Evolutionary conservation across 345 rosid genomes (phyloP).

Genomic region (Zanthoxylum bungeanum): DNA sequence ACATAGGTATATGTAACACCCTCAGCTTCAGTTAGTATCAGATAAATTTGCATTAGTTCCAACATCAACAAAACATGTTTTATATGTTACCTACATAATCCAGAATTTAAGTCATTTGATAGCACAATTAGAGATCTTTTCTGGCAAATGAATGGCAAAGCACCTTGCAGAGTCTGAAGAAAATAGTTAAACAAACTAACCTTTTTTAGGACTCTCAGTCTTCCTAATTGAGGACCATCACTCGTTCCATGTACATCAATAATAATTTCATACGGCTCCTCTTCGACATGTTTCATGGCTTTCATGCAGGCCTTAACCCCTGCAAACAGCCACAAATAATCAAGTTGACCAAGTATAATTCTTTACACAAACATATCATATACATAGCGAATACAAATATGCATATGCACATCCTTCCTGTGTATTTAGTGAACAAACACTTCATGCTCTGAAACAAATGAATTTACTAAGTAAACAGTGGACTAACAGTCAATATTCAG

Average conservation of each 20-base stretch:
- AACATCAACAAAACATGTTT: background rate
- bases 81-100: background rate
- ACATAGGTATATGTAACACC: background rate
- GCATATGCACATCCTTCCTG: background rate
- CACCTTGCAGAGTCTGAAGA: background rate
- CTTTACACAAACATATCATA: background rate
- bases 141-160: background rate
- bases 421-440: background rate
- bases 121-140: background rate
- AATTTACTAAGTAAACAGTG: background rate
- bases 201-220: conserved; percentile 64
- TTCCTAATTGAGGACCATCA: conserved; percentile 72
- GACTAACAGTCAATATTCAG: conserved; percentile 72
- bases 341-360: background rate
- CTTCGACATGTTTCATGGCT: conserved; percentile 45
- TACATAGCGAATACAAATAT: background rate
- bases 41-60: background rate
- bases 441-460: background rate
- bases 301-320: conserved; percentile 78
- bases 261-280: conserved; percentile 65
- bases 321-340: conserved; percentile 22
- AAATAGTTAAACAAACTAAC: conserved; percentile 31
- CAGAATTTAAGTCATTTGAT: background rate
- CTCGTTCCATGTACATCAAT: conserved; percentile 71
- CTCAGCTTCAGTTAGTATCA: background rate